Conservation (phyloP, 1,139 yeast species). For the Pichia sp. region DNA sequence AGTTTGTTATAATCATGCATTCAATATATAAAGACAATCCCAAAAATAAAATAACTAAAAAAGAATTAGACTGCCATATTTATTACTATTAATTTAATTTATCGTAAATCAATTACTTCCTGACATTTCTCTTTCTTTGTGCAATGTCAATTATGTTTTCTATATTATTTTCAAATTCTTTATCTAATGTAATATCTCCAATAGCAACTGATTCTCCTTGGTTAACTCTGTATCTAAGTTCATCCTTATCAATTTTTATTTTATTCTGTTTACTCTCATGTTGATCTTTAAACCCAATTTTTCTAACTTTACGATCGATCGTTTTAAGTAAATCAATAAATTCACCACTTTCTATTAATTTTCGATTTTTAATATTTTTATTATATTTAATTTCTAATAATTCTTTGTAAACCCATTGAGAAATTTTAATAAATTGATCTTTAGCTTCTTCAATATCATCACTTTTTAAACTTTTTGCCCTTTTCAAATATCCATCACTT, state of each 20-base stretch:
- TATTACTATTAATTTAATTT: too few species aligned
- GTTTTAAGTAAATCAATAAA: slow-evolving; percentile 21
- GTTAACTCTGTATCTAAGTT: slow-evolving; percentile 4
- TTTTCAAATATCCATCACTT: slow-evolving; percentile 18
- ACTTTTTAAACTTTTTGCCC: slow-evolving; percentile 14
- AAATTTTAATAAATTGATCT: slow-evolving; percentile 13
- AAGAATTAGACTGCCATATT: too few species aligned
- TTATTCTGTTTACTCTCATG: background rate
- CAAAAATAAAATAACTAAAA: too few species aligned
- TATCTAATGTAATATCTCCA: slow-evolving; percentile 8
- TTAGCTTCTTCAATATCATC: slow-evolving; percentile 12
- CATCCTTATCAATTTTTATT: background rate
- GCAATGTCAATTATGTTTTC: background rate
- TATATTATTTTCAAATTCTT: slow-evolving; percentile 2
- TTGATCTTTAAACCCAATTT: slow-evolving; percentile 12
- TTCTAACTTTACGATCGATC: slow-evolving; percentile 14
- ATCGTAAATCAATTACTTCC: too few species aligned
- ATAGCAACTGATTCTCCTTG: slow-evolving; percentile 12
- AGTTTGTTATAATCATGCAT: too few species aligned
- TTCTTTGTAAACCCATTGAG: slow-evolving; percentile 24
- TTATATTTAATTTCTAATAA: slow-evolving; percentile 18
- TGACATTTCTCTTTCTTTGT: too few species aligned
- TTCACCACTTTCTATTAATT: slow-evolving; percentile 8
- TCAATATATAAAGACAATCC: too few species aligned
- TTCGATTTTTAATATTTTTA: slow-evolving; percentile 1